Evolutionary conservation across 2,329 filamentous ascomycete species (phyloP).

Genomic region (Verticillium tricorpus): DNA sequence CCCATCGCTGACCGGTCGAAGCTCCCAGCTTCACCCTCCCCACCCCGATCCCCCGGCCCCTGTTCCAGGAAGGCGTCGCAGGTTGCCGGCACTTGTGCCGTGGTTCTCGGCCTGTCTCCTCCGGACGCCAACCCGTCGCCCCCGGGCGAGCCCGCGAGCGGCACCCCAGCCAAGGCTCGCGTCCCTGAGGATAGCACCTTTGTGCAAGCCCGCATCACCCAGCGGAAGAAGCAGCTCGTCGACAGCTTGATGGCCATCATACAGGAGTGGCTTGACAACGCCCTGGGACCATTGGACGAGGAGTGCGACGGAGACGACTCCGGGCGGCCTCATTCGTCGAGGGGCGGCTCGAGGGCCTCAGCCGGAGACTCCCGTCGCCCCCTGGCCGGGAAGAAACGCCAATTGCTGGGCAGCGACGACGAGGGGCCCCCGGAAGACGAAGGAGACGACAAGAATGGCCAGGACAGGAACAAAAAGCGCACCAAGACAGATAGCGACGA

Average conservation of each 20-base stretch:
- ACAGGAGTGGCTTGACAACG: conserved; percentile 4
- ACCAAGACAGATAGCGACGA: conserved; percentile 1
- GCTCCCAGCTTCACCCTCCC: not conserved
- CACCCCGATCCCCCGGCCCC: not conserved
- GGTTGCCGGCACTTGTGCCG: not conserved
- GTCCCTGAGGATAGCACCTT: not conserved
- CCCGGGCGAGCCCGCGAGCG: not conserved
- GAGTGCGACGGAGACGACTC: not conserved
- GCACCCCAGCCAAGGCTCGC: not conserved
- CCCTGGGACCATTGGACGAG: conserved; percentile 2
- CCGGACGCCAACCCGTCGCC: not conserved
- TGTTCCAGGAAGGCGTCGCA: not conserved
- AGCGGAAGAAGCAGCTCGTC: not conserved
- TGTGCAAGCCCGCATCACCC: not conserved
- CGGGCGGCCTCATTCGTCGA: not conserved
- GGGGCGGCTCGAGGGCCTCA: not conserved
- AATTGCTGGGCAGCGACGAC: not conserved
- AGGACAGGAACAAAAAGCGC: conserved; percentile 5
- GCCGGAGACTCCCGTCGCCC: not conserved
- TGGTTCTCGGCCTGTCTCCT: not conserved
- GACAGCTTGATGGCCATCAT: conserved; percentile 10
- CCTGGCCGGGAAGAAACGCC: not conserved
- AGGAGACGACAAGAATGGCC: not conserved
- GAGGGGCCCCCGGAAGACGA: not conserved
- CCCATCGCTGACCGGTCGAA: not conserved